These are phyloP conservation scores for Starmerella tilneyi DNA, from an alignment of 805 yeast genomes.

Conservation along the genomic window DNA sequence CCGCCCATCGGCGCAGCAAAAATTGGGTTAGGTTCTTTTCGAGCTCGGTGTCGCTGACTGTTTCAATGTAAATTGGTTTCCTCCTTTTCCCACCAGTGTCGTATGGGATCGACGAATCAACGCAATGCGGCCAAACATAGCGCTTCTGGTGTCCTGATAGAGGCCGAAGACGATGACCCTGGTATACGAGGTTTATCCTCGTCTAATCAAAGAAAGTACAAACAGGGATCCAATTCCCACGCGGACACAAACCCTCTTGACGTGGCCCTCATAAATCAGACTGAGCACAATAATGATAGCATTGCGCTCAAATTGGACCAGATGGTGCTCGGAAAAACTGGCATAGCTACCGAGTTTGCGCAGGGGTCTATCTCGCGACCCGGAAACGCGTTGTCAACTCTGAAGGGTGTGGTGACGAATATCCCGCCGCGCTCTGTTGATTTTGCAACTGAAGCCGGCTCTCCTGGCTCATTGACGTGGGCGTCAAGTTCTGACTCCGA, in stretches of 20 bases:
- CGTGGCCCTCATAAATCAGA: constrained; percentile 17
- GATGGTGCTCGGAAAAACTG: constrained; percentile 18
- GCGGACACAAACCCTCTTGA: constrained; percentile 18
- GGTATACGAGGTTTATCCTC: constrained; percentile 26
- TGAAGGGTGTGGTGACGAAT: constrained; percentile 18
- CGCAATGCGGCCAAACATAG: constrained; percentile 21
- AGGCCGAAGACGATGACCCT: constrained; percentile 26
- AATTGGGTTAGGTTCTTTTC: not conserved
- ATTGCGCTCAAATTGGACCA: constrained; percentile 22
- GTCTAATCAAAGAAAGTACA: not conserved
- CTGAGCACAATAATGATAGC: constrained; percentile 3
- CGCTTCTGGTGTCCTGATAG: constrained; percentile 16
- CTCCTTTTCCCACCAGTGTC: not conserved
- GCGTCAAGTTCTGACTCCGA: constrained; percentile 8
- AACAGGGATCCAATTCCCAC: constrained; percentile 3
- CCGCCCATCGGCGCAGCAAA: constrained; percentile 4
- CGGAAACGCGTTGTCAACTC: constrained; percentile 17
- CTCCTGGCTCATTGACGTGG: constrained; percentile 21
- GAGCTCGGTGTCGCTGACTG: constrained; percentile 1
- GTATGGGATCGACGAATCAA: constrained; percentile 14
- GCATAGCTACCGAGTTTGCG: constrained; percentile 18
- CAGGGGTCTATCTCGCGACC: constrained; percentile 17
- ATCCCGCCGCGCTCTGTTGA: not conserved
- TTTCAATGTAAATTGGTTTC: constrained; percentile 1
- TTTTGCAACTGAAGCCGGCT: constrained; percentile 10